Percentiles rank a stretch among this genome's conserved stretches.
phyloP scores from a whole-genome alignment of 257 asterid species.

The Scutellaria minor region DNA sequence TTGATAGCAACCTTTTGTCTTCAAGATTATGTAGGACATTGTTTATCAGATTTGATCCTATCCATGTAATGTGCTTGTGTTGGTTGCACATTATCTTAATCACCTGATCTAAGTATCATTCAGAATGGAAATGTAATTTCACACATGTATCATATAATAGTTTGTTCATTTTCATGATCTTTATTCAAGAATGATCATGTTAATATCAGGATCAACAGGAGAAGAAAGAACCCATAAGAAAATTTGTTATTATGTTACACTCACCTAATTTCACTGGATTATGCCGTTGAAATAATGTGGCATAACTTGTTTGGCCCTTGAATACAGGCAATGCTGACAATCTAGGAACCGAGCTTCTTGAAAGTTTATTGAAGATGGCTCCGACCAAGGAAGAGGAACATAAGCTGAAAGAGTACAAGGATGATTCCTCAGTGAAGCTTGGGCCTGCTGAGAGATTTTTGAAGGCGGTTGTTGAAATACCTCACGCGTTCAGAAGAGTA shows the following conservation, averaged over 20 bases:
- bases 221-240: no score
- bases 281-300: background rate
- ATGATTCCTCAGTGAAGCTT: constrained; percentile 74
- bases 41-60: background rate
- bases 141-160: background rate
- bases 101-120: no score
- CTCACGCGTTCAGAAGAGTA: constrained; percentile 84
- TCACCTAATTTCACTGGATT: no score
- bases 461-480: constrained; percentile 80
- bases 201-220: constrained; percentile 9
- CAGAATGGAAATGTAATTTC: background rate
- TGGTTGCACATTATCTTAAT: constrained; percentile 1
- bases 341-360: constrained; percentile 88
- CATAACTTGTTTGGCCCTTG: background rate
- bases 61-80: background rate
- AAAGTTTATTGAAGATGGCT: constrained; percentile 92
- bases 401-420: constrained; percentile 71
- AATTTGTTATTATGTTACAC: no score
- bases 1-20: background rate
- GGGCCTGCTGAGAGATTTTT: constrained; percentile 90
- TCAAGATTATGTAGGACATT: constrained; percentile 1
- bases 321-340: constrained; percentile 76
- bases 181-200: background rate
- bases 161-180: constrained; percentile 10
- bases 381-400: constrained; percentile 93